Evolutionary conservation across 345 rosid genomes (phyloP).

Genomic region (Populus euphratica): DNA sequence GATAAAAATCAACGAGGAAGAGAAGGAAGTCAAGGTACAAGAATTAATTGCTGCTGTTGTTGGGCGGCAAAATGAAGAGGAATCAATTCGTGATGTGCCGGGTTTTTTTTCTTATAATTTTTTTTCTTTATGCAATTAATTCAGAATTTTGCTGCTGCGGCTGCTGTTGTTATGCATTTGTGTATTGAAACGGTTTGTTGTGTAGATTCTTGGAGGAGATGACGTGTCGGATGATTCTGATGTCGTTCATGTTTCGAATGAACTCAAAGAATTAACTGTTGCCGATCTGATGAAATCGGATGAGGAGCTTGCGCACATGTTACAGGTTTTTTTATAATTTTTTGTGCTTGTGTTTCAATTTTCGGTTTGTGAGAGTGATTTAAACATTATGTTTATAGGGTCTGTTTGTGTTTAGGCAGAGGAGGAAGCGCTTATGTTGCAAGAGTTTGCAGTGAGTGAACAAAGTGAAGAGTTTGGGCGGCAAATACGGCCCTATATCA

Average conservation of each 20-base stretch:
- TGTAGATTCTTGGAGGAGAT: not conserved
- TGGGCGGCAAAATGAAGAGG: not conserved
- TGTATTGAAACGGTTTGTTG: not conserved
- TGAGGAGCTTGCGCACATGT: conserved; percentile 75
- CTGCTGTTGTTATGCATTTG: no score
- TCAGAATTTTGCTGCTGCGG: no score
- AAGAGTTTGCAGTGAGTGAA: conserved; percentile 42
- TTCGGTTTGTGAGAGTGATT: not conserved
- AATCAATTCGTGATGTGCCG: no score
- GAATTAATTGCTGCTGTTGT: conserved; percentile 12
- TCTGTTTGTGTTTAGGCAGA: conserved; percentile 47
- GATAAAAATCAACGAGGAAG: conserved; percentile 40
- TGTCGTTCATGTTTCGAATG: not conserved
- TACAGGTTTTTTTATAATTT: conserved; percentile 45
- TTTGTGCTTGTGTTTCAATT: not conserved
- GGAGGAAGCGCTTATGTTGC: conserved; percentile 78
- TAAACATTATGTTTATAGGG: not conserved
- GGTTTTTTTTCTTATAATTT: no score
- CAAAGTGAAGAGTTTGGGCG: conserved; percentile 34
- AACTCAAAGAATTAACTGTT: not conserved
- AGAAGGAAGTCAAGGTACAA: conserved; percentile 18
- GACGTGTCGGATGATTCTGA: not conserved
- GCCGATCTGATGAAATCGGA: conserved; percentile 44
- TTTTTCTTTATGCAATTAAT: no score
- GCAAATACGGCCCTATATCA: conserved; percentile 47